Evolutionary conservation across 345 rosid genomes (phyloP), one percentile per base, ranked within the genome.

Genomic region (Toxicodendron radicans): DNA sequence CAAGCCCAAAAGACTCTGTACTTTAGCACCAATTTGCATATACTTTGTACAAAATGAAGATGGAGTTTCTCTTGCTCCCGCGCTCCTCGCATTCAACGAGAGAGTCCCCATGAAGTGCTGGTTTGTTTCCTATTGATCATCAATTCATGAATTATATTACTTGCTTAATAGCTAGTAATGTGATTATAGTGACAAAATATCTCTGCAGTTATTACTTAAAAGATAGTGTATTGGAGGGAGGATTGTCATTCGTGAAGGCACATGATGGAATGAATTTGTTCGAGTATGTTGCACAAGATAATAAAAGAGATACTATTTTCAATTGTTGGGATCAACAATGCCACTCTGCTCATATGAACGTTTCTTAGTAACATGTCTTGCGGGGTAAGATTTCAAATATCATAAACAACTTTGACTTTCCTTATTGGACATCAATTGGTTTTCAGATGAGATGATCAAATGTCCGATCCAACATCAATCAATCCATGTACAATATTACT

Each of bases 221-320:
- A 46, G 83, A 80, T 21, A 71, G 73, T 16, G 69, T 79, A 7
- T 21, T 84, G 53, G 87, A 80, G 53, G 86, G 87, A 46, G 87
- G 86, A 0, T 49, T 32, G n/a, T 51, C 73, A 48, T 86, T 80
- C 64, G 52, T 76, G 38, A 82, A 73, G 56, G 82, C 67, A 17
- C 74, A 78, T 54, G n/a, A 20, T 48, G 86, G 83, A 20, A 72
- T 75, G 72, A 10, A 73, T 14, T 1, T 57, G 0, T 82, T 81
- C 7, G 83, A 82, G 66, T 63, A 32, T 53, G 66, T 48, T 60
- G 75, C 75, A 16, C 61, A 68, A n/a, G 71, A 78, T 64, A 45
- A 23, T 9, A 41, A 60, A 23, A 64, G 70, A 27, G 68, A 75
- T 33, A 58, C 27, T 0, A 21, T 49, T 1, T 85, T 85, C 76